Evolutionary conservation across 1,284 basidiomycete genomes (phyloP).

Genomic region (Melampsora americana): DNA sequence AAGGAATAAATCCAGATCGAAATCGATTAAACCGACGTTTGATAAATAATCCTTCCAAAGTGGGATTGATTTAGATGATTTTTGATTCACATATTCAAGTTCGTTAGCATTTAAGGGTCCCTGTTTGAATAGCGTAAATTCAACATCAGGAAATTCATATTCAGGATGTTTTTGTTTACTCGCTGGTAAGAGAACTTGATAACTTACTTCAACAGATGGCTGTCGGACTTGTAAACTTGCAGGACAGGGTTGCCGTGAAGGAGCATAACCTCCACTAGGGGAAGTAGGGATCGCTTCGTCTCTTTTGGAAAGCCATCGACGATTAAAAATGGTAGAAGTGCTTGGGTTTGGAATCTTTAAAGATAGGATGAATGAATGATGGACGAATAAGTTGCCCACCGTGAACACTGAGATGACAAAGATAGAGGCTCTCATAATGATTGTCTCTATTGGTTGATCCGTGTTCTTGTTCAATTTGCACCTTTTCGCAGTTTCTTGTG

Average conservation of each 20-base stretch:
- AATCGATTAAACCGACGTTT: conserved; percentile 24
- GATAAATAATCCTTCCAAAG: conserved; percentile 41
- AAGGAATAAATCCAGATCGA: conserved; percentile 36
- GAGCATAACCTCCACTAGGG: conserved; percentile 42
- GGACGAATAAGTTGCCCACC: background rate
- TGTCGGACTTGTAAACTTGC: conserved; percentile 31
- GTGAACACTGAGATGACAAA: too few species aligned
- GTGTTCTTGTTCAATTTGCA: too few species aligned
- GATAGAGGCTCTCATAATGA: too few species aligned
- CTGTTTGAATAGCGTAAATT: background rate
- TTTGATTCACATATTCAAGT: conserved; percentile 20
- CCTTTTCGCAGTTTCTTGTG: too few species aligned
- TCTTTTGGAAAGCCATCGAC: conserved; percentile 32
- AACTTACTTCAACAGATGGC: conserved; percentile 33
- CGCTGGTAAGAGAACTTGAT: background rate
- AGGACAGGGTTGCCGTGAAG: conserved; percentile 38
- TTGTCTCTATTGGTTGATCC: too few species aligned
- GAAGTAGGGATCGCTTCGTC: conserved; percentile 44
- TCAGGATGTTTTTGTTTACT: background rate
- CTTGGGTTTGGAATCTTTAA: conserved; percentile 5
- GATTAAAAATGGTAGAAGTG: conserved; percentile 2
- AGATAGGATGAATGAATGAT: conserved; percentile 9
- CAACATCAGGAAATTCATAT: background rate
- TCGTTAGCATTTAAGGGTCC: conserved; percentile 38
- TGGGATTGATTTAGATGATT: conserved; percentile 40